Conservation (phyloP, 345 rosid species). For the Murraya paniculata region DNA sequence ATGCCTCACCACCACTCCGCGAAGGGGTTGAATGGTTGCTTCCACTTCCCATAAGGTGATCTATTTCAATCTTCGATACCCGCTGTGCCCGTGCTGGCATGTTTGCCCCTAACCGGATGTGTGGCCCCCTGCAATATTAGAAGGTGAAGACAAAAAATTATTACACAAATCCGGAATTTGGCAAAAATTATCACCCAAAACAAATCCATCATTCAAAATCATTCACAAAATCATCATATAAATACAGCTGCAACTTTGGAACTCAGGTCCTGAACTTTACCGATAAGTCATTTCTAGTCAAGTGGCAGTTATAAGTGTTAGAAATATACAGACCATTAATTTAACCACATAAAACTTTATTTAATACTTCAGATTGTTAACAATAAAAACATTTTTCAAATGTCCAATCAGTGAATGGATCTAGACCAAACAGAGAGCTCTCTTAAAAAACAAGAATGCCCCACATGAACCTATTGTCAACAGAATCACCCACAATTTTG, state of each 20-base stretch:
- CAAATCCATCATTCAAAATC: not conserved
- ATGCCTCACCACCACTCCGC: conserved; percentile 29
- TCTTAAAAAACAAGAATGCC: not conserved
- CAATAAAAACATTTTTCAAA: not conserved
- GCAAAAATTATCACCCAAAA: not conserved
- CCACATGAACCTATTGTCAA: not conserved
- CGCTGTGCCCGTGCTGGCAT: conserved; percentile 58
- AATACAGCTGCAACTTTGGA: not conserved
- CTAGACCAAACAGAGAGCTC: not conserved
- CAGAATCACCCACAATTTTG: not conserved
- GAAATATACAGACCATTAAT: not conserved
- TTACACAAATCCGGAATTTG: not conserved
- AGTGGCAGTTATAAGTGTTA: not conserved
- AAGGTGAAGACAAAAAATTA: not conserved
- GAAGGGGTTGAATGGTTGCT: conserved; percentile 22
- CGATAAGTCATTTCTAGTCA: not conserved
- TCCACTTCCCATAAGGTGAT: conserved; percentile 29
- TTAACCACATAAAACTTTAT: not conserved
- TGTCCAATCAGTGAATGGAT: not conserved
- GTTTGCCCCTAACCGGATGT: conserved; percentile 47
- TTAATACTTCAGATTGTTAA: not conserved
- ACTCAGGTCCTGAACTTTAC: not conserved
- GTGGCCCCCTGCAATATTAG: conserved; percentile 40
- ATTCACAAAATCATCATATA: not conserved
- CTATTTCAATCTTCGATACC: conserved; percentile 30